Base-by-base conservation (phyloP, 2,329 filamentous ascomycete species). In the Myriosclerotinia scirpicola region DNA sequence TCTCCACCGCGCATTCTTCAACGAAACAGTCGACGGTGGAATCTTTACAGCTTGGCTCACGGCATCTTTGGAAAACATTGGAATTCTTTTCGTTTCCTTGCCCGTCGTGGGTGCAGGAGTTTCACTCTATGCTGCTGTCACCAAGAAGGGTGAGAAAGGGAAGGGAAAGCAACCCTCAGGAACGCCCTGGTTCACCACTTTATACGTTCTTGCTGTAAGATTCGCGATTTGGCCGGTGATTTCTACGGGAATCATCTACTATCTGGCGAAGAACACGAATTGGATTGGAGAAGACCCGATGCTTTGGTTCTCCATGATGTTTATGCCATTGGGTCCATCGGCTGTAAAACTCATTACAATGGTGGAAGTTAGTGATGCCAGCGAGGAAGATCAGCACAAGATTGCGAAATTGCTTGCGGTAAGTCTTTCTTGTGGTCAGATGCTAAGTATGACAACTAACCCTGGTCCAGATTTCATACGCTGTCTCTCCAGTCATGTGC, bases 21-120 rank as follows among this genome's bases (percentile, higher is more conserved):
- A 77, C 61, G 76, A 81, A 15, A 81, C 81, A 11, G 75, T 83
- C 9, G 78, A 87, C 6, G 88, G 87, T 7, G 87, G 88, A 1
- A 84, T 87, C 66, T 83, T 90, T 71, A 87, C 84, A 26, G 87
- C 87, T 0, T 90, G 87, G 87, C 77, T 90, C 50, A 90, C 87
- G 0, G 80, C 81, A 0, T 83, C 84, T 0, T 76, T 90, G 26
- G 81, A 85, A 70, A 89, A 87, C 65, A 80, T 90, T 30, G 87
- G 88, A 3, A 80, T 82, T 0, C 79, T 90, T 0, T 90, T 90
- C 73, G 86, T 88, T 0, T 82, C 85, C 0, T 77, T 89, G 36
- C 88, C 89, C 40, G 85, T 90, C 20, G 82, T 90, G 20, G 82
- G 90, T 0, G 87, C 88, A 0, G 87, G 88, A 1, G 84, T 88